Percentiles rank a stretch among this genome's conserved stretches.
Conservation (phyloP, 2,329 filamentous ascomycete genomes). For the Diplocarpon mali region DNA sequence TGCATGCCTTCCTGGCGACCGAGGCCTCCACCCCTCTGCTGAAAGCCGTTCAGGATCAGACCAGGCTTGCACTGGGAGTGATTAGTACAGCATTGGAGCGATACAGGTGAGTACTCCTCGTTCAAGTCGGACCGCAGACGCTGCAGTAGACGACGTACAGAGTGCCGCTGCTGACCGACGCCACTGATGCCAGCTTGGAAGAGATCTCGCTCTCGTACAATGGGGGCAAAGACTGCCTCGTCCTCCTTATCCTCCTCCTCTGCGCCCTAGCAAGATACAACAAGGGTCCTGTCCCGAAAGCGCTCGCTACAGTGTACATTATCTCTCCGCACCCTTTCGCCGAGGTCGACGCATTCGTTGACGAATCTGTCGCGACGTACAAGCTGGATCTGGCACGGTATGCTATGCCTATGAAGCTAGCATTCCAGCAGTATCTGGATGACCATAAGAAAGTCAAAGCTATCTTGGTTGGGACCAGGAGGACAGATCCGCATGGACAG, state of each 20-base stretch:
- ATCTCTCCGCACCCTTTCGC: constrained; percentile 73
- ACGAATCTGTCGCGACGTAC: constrained; percentile 53
- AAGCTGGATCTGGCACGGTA: constrained; percentile 67
- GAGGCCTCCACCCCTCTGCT: constrained; percentile 19
- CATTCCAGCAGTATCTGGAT: constrained; percentile 65
- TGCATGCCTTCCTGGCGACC: constrained; percentile 24
- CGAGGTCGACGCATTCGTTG: constrained; percentile 79
- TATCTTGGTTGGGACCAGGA: constrained; percentile 76
- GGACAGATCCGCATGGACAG: constrained; percentile 86
- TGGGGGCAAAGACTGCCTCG: constrained; percentile 94
- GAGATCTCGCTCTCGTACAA: constrained; percentile 91
- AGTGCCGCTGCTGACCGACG: not conserved
- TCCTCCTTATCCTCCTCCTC: constrained; percentile 80
- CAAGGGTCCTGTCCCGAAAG: constrained; percentile 28
- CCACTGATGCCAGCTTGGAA: constrained; percentile 42
- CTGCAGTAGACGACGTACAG: too few relatives aligned
- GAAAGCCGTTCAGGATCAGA: constrained; percentile 54
- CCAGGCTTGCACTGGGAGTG: constrained; percentile 58
- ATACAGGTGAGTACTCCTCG: constrained; percentile 51
- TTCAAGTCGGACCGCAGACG: too few relatives aligned
- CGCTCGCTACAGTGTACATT: constrained; percentile 77
- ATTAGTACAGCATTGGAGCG: constrained; percentile 63
- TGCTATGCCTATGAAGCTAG: constrained; percentile 66
- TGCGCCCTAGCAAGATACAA: constrained; percentile 36
- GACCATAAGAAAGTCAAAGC: constrained; percentile 57